Evolutionary conservation across 257 asterid genomes (phyloP), one percentile per base, ranked within the genome.

Genomic region (Solanum appendiculatum): DNA sequence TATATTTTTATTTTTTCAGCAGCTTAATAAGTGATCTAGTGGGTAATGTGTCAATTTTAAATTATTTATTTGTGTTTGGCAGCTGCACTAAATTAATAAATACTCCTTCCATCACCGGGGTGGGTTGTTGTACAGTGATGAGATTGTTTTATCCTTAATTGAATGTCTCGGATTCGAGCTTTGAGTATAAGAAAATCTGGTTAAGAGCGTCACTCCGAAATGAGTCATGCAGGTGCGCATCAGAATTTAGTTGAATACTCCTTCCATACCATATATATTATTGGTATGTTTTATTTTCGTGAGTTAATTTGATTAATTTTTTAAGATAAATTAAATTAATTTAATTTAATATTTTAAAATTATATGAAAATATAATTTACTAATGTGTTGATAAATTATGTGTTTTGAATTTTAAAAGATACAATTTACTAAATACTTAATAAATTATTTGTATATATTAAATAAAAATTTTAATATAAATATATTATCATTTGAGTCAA

Each of bases 101-200:
- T 51, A 51, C n/a, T 51, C 60, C 1, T 51, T 51, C 9, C 60
- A n/a, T n/a, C n/a, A 51, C 1, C n/a, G 1, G 7, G 6, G 7
- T 54, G 1, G 0, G 9, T 18, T 54, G 6, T 0, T 0, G 0
- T 18, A 7, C 8, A 9, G 11, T 8, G 11, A 2, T 39, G 3
- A 10, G 5, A 18, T 2, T 54, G 23, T 0, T 11, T 0, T 0
- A 54, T 18, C 3, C 18, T 51, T 54, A 54, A 18, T 54, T 6
- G 18, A 2, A 54, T 3, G 0, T 54, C 18, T 0, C 0, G 18
- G 1, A 0, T 54, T 0, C 0, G 4, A 51, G 3, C 2, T 7
- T 3, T 54, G 3, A 18, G 1, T 18, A 18, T 18, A 0, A 54
- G 4, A 7, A 54, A 54, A 54, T 54, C 0, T 16, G 16, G 18